These are phyloP conservation scores for Quercus agrifolia DNA, from an alignment of 306 rosid species.

Conservation along the genomic window DNA sequence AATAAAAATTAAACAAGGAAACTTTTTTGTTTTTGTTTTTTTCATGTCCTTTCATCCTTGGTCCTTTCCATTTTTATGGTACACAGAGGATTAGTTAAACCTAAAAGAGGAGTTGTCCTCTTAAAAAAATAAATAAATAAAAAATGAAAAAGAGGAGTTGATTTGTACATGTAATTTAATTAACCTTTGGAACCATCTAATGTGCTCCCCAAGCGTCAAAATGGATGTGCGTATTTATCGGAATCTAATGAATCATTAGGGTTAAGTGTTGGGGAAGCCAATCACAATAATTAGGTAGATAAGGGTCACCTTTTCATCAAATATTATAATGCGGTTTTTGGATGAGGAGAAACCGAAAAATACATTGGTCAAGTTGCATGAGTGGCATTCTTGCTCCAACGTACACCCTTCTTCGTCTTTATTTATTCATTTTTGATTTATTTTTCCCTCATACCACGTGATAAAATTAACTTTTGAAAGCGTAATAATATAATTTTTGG, in stretches of 20 bases:
- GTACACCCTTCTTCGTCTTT: no score
- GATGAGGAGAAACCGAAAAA: background rate
- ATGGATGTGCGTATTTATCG: slow-evolving; percentile 2
- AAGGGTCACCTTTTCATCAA: background rate
- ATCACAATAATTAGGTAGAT: background rate
- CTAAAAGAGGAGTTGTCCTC: background rate
- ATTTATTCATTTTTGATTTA: no score
- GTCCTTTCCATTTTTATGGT: background rate
- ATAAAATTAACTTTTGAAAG: no score
- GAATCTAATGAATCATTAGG: background rate
- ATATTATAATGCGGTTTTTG: background rate
- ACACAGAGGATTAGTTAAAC: background rate
- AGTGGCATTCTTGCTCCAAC: background rate
- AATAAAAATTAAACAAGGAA: no score
- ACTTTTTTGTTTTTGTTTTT: no score
- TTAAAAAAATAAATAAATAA: no score
- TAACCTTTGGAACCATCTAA: background rate
- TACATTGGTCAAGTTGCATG: background rate
- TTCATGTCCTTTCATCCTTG: no score
- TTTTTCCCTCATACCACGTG: no score
- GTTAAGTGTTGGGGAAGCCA: background rate
- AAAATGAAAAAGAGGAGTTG: background rate
- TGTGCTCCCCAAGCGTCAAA: background rate
- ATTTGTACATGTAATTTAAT: background rate
- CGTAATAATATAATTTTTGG: no score